Conservation (phyloP, 2,329 filamentous ascomycete genomes). For the Teratosphaeria pseudoeucalypti region DNA sequence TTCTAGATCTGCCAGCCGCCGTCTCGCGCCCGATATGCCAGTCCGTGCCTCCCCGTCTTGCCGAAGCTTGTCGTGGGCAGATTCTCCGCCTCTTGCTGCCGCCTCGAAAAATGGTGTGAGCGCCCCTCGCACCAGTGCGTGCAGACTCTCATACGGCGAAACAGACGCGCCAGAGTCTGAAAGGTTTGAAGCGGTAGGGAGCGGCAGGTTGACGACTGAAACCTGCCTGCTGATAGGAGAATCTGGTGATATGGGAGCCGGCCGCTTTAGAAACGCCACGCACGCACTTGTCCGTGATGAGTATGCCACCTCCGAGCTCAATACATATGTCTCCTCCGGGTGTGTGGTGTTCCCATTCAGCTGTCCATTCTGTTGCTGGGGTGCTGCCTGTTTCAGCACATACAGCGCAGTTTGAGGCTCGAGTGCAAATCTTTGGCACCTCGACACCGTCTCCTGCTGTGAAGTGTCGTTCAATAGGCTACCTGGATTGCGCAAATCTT, state of each 20-base stretch:
- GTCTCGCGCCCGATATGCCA: conserved; percentile 93
- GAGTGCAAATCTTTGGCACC: conserved; percentile 79
- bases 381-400: conserved; percentile 68
- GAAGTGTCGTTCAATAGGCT: conserved; percentile 69
- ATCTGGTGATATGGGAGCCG: conserved; percentile 73
- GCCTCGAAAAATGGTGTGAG: conserved; percentile 96
- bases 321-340: conserved; percentile 57
- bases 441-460: conserved; percentile 69
- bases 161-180: conserved; percentile 40
- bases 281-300: conserved; percentile 73
- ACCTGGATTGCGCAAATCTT: conserved; percentile 69
- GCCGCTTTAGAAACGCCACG: conserved; percentile 81
- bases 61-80: conserved; percentile 55
- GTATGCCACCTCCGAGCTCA: conserved; percentile 72
- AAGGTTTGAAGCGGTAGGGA: conserved; percentile 56
- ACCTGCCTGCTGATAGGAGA: conserved; percentile 79
- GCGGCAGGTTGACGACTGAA: conserved; percentile 84
- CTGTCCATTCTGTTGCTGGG: conserved; percentile 40
- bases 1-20: conserved; percentile 89
- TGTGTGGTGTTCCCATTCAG: conserved; percentile 18
- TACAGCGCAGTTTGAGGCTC: conserved; percentile 84
- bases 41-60: conserved; percentile 85
- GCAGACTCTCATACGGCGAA: conserved; percentile 84
- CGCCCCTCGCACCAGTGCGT: conserved; percentile 82
- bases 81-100: conserved; percentile 73